These are phyloP conservation scores for Gracilariopsis chorda DNA, from an alignment of 23 red algal genomes.

Conservation along the genomic window DNA sequence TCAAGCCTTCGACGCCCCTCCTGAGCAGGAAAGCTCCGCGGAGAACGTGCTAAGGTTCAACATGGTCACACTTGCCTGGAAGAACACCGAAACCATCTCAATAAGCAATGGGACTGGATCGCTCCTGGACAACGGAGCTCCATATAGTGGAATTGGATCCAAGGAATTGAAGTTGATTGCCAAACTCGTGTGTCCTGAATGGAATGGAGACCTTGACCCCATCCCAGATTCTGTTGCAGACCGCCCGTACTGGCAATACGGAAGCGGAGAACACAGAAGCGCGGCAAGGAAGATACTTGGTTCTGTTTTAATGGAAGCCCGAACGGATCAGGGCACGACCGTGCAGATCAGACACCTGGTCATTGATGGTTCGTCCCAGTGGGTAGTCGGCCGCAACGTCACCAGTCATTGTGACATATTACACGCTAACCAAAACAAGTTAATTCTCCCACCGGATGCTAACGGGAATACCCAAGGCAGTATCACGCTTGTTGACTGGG, in stretches of 20 bases:
- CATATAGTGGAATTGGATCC: slow-evolving; percentile 19
- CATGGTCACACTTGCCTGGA: not conserved
- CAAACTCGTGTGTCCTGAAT: not conserved
- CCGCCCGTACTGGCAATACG: slow-evolving; percentile 28
- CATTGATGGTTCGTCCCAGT: slow-evolving; percentile 30
- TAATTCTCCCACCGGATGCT: not conserved
- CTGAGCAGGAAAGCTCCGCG: not conserved
- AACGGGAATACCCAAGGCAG: not conserved
- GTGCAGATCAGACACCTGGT: not conserved
- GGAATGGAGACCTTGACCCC: not conserved
- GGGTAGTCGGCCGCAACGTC: slow-evolving; percentile 19
- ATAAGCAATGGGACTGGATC: not conserved
- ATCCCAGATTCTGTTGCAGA: not conserved
- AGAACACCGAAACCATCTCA: not conserved
- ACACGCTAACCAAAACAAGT: not conserved
- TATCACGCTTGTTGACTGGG: not conserved
- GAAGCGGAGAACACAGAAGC: slow-evolving; percentile 17
- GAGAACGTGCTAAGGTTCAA: not conserved
- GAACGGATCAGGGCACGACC: not conserved
- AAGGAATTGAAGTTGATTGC: not conserved
- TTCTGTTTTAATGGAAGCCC: not conserved
- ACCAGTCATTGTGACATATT: not conserved
- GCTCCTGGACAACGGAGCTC: not conserved
- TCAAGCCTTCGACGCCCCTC: not conserved
- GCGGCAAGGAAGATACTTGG: slow-evolving; percentile 1